Conservation (phyloP, 2,329 filamentous ascomycete genomes). For the Purpureocillium lavendulum region DNA sequence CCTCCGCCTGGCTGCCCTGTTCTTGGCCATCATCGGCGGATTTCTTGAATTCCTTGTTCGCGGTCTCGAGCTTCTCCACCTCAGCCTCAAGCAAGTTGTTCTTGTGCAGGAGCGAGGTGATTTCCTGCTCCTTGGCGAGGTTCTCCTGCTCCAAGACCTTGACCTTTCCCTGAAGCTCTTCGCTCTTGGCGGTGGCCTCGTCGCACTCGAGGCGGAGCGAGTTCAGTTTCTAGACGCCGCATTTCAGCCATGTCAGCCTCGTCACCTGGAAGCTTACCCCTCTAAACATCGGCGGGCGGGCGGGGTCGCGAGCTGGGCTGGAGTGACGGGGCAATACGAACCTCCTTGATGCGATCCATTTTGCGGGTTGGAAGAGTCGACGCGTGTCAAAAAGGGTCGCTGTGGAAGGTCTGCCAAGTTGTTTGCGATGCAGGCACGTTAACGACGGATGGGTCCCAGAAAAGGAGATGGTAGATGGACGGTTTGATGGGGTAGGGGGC, state of each 20-base stretch:
- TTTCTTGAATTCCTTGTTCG: slow-evolving; percentile 81
- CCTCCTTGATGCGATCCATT: slow-evolving; percentile 90
- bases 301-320: slow-evolving; percentile 20
- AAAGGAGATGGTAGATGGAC: slow-evolving; percentile 24
- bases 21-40: slow-evolving; percentile 73
- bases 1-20: slow-evolving; percentile 84
- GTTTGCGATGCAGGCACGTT: slow-evolving; percentile 21
- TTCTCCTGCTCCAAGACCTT: slow-evolving; percentile 93
- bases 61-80: slow-evolving; percentile 83
- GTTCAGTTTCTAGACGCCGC: slow-evolving; percentile 70
- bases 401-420: slow-evolving; percentile 14
- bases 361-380: slow-evolving; percentile 17
- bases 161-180: slow-evolving; percentile 81
- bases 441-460: slow-evolving; percentile 22
- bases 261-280: slow-evolving; percentile 9
- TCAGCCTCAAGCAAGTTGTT: slow-evolving; percentile 84
- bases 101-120: slow-evolving; percentile 92
- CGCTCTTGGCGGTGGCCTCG: slow-evolving; percentile 68
- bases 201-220: slow-evolving; percentile 91
- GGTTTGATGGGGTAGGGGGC: slow-evolving; percentile 14
- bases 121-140: slow-evolving; percentile 94
- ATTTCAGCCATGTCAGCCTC: slow-evolving; percentile 6
- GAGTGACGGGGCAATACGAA: slow-evolving; percentile 36
- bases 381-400: too few relatives aligned
- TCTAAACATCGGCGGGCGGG: slow-evolving; percentile 7